Evolutionary conservation across 2,329 filamentous ascomycete species (phyloP).

Genomic region (Scorias spongiosa): DNA sequence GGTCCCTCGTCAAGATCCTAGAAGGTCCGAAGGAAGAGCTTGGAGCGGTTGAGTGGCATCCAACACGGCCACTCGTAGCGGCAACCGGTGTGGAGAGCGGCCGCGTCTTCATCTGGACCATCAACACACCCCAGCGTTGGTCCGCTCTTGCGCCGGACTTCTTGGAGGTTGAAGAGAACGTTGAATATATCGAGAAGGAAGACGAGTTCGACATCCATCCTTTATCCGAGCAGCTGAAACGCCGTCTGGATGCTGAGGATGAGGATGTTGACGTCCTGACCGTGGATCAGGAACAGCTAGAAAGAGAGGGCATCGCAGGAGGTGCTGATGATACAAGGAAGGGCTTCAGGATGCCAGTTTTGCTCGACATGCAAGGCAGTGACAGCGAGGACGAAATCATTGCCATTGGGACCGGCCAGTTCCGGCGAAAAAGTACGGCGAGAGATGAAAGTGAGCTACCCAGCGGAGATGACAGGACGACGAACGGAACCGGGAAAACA

Average conservation of each 20-base stretch:
- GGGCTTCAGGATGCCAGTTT: slow-evolving; percentile 78
- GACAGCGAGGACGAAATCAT: slow-evolving; percentile 86
- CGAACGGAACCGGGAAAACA: background rate
- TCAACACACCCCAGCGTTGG: slow-evolving; percentile 91
- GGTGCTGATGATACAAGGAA: slow-evolving; percentile 30
- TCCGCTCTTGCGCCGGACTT: slow-evolving; percentile 94
- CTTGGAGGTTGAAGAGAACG: slow-evolving; percentile 93
- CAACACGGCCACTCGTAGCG: slow-evolving; percentile 68
- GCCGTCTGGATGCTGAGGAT: slow-evolving; percentile 78
- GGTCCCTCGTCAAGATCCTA: slow-evolving; percentile 88
- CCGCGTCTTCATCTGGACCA: slow-evolving; percentile 89
- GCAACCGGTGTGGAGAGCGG: slow-evolving; percentile 88
- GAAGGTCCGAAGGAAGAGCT: slow-evolving; percentile 95
- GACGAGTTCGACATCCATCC: slow-evolving; percentile 98
- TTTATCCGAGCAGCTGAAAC: slow-evolving; percentile 83
- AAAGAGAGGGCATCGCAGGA: slow-evolving; percentile 15
- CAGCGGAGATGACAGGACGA: background rate
- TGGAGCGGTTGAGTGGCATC: slow-evolving; percentile 94
- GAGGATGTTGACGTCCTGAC: slow-evolving; percentile 86
- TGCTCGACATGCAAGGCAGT: slow-evolving; percentile 84
- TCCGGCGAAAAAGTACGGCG: slow-evolving; percentile 57
- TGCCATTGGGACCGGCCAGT: slow-evolving; percentile 58
- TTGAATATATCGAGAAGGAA: slow-evolving; percentile 87
- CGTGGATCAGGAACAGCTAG: slow-evolving; percentile 43
- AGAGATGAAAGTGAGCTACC: slow-evolving; percentile 29